Conservation (phyloP, 768 basidiomycete genomes). For the Boletus reticuloceps region DNA sequence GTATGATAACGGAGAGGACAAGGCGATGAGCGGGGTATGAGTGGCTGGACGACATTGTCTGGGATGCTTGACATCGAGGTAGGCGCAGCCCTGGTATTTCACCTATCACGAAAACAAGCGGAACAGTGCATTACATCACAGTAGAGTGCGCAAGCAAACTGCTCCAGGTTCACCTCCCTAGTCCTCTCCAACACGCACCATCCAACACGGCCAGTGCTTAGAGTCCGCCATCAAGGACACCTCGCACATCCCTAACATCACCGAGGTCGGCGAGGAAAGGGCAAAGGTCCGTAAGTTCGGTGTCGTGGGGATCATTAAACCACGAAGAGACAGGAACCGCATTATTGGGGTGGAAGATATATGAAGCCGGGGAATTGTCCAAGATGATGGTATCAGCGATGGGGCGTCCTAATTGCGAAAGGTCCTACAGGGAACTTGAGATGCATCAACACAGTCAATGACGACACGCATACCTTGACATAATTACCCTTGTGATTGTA, state of each 20-base stretch:
- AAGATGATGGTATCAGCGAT: slow-evolving; percentile 95
- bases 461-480: slow-evolving; percentile 74
- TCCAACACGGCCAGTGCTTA: slow-evolving; percentile 33
- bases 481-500: slow-evolving; percentile 99
- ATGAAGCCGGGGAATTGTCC: slow-evolving; percentile 98
- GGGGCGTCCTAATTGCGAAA: slow-evolving; percentile 94
- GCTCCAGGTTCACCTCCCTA: slow-evolving; percentile 12
- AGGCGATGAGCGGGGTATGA: background rate
- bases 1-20: slow-evolving; percentile 3
- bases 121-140: slow-evolving; percentile 30
- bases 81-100: slow-evolving; percentile 28
- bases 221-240: slow-evolving; percentile 84
- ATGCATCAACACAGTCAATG: background rate
- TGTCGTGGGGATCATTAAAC: slow-evolving; percentile 99
- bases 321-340: slow-evolving; percentile 98
- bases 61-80: slow-evolving; percentile 14
- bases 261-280: slow-evolving; percentile 91
- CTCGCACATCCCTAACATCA: slow-evolving; percentile 85
- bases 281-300: slow-evolving; percentile 92
- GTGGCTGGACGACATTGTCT: background rate
- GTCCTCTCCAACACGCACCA: slow-evolving; percentile 21
- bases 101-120: slow-evolving; percentile 28
- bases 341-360: slow-evolving; percentile 99
- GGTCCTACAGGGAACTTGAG: slow-evolving; percentile 58
- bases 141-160: slow-evolving; percentile 20